Conservation (phyloP, 2,329 filamentous ascomycete species). For the Aspergillus pseudoterreus region DNA sequence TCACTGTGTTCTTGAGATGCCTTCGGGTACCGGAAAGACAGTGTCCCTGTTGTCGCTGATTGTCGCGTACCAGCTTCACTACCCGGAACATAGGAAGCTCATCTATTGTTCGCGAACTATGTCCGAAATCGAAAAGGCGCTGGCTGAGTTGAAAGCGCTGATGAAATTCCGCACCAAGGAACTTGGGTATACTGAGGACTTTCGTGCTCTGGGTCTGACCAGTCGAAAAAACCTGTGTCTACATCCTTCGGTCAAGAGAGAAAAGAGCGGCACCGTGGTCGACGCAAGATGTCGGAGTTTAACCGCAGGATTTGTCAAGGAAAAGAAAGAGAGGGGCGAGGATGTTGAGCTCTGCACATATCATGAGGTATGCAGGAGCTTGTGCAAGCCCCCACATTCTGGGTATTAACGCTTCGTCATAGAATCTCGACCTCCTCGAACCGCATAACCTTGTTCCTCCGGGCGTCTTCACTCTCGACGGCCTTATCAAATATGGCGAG, state of each 20-base stretch:
- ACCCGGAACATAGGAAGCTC: conserved; percentile 88
- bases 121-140: conserved; percentile 98
- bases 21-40: conserved; percentile 96
- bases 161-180: conserved; percentile 94
- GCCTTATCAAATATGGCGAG: conserved; percentile 83
- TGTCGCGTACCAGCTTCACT: conserved; percentile 91
- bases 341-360: conserved; percentile 93
- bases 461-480: conserved; percentile 93
- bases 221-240: conserved; percentile 97
- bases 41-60: conserved; percentile 93
- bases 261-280: conserved; percentile 91
- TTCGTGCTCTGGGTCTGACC: conserved; percentile 84
- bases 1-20: conserved; percentile 97
- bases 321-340: conserved; percentile 94
- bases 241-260: conserved; percentile 90
- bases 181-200: conserved; percentile 88
- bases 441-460: conserved; percentile 92
- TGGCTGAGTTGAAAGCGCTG: conserved; percentile 82
- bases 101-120: conserved; percentile 99
- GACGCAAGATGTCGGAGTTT: conserved; percentile 94
- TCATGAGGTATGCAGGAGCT: conserved; percentile 65
- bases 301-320: conserved; percentile 94
- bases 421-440: conserved; percentile 92
- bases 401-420: not conserved
- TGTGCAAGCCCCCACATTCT: not conserved